Base-by-base conservation (phyloP, 176 grass and related monocot genomes). In the Pontederia crassipes region DNA sequence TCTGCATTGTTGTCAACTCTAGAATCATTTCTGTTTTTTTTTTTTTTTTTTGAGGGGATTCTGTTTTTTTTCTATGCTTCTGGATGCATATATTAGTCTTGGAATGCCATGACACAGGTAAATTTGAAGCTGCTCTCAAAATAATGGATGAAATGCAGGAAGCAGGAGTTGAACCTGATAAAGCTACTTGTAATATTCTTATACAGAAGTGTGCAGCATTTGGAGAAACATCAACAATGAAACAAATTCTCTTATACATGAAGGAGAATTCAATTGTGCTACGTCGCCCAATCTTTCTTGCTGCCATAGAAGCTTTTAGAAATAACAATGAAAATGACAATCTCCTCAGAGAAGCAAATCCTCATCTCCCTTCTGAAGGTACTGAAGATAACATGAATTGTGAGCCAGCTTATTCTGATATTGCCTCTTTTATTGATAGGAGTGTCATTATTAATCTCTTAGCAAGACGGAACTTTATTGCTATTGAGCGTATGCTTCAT, bases 261-360 rank as follows among this genome's bases (percentile, higher is more conserved):
- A 90, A 85, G 69, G 76, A 90, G 15, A 76, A 80, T 72, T 74
- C 69, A 53, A 79, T 82, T 56, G 82, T 90, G 71, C 87, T 90
- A 59, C 82, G 82, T 1, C 69, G 57, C 51, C 64, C 87, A 67
- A 45, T 82, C 55, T 90, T 80, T 65, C 15, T 80, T 65, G 82
- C 85, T 74, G 82, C 82, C 59, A 65, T 90, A 18, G 61, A 80
- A 77, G 76, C 82, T 82, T 60, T 90, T 57, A 82, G 82, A 90
- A 74, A 61, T 66, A 77, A 63, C 61, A 70, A 61, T 71, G 66
- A 77, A 55, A 80, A 28, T 52, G 69, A 77, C 47, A 18, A 71
- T 77, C 82, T 90, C 66, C 87, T 90, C 55, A 76, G 73, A 51
- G 79, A 86, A 80, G 82, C 82, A 73, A 90, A 90, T 52, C 82